A percentile compares a stretch with the other conserved stretches of the same genome.
These are phyloP conservation scores for Luvunga scandens DNA, from an alignment of 345 rosid genomes.

Conservation along the genomic window DNA sequence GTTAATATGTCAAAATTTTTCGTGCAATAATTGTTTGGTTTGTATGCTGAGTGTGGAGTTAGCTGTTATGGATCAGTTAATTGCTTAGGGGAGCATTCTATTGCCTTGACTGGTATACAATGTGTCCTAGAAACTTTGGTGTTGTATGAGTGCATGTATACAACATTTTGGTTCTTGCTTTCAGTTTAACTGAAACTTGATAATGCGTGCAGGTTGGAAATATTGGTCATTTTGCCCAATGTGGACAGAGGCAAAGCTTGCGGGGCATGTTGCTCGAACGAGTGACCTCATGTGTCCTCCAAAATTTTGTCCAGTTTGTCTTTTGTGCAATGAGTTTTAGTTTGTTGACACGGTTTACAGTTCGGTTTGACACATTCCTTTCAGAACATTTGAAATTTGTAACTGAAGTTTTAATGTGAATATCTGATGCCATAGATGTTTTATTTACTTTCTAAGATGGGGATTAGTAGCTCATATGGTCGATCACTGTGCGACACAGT, in stretches of 20 bases:
- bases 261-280: background rate
- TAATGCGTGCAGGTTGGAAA: background rate
- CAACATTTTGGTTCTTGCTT: background rate
- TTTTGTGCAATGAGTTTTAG: background rate
- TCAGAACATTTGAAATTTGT: background rate
- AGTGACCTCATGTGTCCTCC: background rate
- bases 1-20: background rate
- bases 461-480: no score
- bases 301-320: background rate
- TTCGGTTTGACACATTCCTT: background rate
- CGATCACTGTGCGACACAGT: no score
- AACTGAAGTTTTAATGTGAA: background rate
- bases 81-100: background rate
- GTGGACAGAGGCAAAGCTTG: background rate
- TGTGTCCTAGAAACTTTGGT: background rate
- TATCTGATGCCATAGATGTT: background rate
- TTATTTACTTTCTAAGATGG: background rate
- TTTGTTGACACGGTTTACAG: background rate
- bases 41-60: background rate
- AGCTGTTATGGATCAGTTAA: background rate
- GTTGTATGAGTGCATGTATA: background rate
- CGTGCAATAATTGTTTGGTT: background rate
- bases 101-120: background rate
- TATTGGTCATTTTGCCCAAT: background rate
- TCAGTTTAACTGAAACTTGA: background rate